Evolutionary conservation across 2,329 filamentous ascomycete species (phyloP).

Genomic region (Xylaria sp.): DNA sequence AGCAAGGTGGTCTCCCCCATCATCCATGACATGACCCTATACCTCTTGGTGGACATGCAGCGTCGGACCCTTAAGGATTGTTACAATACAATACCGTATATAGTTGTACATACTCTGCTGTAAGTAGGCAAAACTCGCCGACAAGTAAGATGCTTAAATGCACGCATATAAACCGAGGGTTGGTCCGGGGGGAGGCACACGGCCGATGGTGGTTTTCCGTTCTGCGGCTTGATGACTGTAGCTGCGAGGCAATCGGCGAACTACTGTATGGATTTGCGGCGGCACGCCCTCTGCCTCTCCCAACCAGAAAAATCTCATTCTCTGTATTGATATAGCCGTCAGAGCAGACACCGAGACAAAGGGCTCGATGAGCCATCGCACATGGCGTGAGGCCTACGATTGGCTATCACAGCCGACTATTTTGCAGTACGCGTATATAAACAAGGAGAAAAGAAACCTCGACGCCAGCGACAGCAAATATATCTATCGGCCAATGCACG

Average conservation of each 20-base stretch:
- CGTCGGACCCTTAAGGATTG: neutral
- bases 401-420: neutral
- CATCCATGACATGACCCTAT: slow-evolving; percentile 5
- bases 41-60: neutral
- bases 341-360: neutral
- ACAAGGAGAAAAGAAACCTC: neutral
- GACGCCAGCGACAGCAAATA: neutral
- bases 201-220: neutral
- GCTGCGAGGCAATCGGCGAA: neutral
- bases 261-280: neutral
- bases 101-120: no score
- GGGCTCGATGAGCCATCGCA: neutral
- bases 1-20: slow-evolving; percentile 1
- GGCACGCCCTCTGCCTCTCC: neutral
- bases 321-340: no score
- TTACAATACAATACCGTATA: neutral
- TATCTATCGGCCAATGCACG: neutral
- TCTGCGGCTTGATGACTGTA: neutral
- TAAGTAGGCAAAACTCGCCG: neutral
- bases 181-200: neutral
- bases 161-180: neutral
- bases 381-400: neutral
- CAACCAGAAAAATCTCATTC: no score
- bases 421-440: no score
- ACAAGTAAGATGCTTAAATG: neutral